Conservation (phyloP, 192 early-diverging fungal species). For the Coemansia sp. region DNA sequence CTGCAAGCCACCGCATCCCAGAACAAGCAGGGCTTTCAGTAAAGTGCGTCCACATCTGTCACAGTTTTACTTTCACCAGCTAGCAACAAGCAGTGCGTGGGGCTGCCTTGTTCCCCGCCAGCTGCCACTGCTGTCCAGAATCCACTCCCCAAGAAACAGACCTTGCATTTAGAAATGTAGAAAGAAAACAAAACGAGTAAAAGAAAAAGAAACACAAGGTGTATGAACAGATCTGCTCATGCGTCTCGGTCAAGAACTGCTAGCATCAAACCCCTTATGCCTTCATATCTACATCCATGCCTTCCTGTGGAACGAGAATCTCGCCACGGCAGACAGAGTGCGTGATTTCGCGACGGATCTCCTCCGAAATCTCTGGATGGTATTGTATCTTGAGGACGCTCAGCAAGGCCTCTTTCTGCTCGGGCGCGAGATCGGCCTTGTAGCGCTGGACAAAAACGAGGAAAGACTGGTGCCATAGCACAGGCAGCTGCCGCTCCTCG, state of each 20-base stretch:
- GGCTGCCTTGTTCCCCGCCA: too few relatives aligned
- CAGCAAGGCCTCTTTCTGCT: slow-evolving; percentile 91
- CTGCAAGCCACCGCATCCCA: slow-evolving; percentile 2
- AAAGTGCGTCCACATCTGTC: too few relatives aligned
- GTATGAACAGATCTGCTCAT: neutral
- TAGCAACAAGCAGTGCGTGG: neutral
- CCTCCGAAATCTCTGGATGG: slow-evolving; percentile 85
- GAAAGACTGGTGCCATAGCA: slow-evolving; percentile 96
- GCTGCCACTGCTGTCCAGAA: too few relatives aligned
- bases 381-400: slow-evolving; percentile 76
- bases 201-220: neutral
- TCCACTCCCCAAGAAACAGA: too few relatives aligned
- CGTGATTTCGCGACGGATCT: slow-evolving; percentile 89
- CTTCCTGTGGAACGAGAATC: slow-evolving; percentile 62
- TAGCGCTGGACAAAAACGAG: slow-evolving; percentile 96
- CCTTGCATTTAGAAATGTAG: too few relatives aligned
- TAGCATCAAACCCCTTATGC: neutral
- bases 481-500: slow-evolving; percentile 82
- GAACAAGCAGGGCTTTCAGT: neutral
- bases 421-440: slow-evolving; percentile 91
- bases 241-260: neutral
- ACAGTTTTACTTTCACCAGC: neutral
- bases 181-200: neutral
- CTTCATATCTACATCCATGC: slow-evolving; percentile 50
- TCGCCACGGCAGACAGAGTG: slow-evolving; percentile 72